Evolutionary conservation across 495 filamentous ascomycete species (phyloP).

Genomic region (Glutinoglossum americanum): DNA sequence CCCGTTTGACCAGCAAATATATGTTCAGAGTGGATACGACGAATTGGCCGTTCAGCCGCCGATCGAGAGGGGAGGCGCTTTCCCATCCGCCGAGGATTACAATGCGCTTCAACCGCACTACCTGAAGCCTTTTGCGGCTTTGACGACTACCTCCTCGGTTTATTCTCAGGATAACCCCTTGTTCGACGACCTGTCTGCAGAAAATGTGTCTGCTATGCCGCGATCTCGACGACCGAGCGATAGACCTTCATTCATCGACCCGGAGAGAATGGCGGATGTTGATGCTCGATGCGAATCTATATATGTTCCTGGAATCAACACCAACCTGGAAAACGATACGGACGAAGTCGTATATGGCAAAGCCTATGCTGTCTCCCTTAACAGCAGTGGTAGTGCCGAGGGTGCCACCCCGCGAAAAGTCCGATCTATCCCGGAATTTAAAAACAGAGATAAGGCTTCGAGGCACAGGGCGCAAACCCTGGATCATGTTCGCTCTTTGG

Average conservation of each 20-base stretch:
- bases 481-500: neutral
- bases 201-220: neutral
- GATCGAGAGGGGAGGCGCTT: neutral
- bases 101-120: neutral
- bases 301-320: neutral
- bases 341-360: neutral
- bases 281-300: neutral
- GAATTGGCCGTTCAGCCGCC: neutral
- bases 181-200: neutral
- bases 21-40: neutral
- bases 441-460: neutral
- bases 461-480: neutral
- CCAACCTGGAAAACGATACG: neutral
- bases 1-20: neutral
- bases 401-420: neutral
- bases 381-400: neutral
- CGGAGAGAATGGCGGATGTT: neutral
- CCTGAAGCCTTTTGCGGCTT: neutral
- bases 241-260: neutral
- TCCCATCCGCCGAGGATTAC: neutral
- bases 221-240: neutral
- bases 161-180: neutral
- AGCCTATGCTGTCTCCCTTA: neutral
- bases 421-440: neutral
- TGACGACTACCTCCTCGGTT: neutral